Evolutionary conservation across 352 stramenopile species (phyloP), one percentile per base, ranked within the genome.

Genomic region (Saprolegnia diclina): DNA sequence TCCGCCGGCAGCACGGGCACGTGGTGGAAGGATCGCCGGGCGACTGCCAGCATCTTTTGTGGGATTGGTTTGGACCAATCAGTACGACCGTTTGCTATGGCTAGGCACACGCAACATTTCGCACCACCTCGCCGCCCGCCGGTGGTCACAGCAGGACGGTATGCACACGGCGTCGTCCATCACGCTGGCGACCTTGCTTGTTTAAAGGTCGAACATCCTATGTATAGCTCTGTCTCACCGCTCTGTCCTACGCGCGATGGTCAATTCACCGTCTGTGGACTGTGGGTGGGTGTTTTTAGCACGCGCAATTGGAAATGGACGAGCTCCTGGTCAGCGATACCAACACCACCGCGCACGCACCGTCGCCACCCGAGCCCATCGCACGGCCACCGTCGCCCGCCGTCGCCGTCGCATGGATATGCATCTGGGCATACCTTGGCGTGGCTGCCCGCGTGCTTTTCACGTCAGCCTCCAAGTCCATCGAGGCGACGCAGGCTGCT

Each of bases 1-100:
- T 66, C 57, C 40, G 11, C 22, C 40, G 57, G 57, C 21, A 66
- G 57, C 19, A 66, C 57, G 1, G 57, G 57, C 4, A 66, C 40
- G 53, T 66, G 57, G 29, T 65, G 57, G 44, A 65, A 65, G 44
- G 37, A n/a, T 37, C 57, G 37, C 6, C 57, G 24, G 3, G 4
- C 0, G 40, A 45, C 0, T 16, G 19, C 19, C 1, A 48, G 42
- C 42, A 48, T 48, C 13, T 48, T 48, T 48, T 14, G 42, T 48
- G 2, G 13, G 13, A 48, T 48, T 48, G 42, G 42, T n/a, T 48
- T 7, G 10, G 42, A 48, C 42, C 42, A 48, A 48, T 48, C 42
- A 48, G 42, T 48, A n/a, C 13, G 13, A 14, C 18, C 13, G 18
- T 3, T 11, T 14, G 2, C 29, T 5, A 35, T n/a, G 42, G 42